Evolutionary conservation across 2,329 filamentous ascomycete genomes (phyloP), one percentile per base, ranked within the genome.

Genomic region (Pyrenochaeta sp.): DNA sequence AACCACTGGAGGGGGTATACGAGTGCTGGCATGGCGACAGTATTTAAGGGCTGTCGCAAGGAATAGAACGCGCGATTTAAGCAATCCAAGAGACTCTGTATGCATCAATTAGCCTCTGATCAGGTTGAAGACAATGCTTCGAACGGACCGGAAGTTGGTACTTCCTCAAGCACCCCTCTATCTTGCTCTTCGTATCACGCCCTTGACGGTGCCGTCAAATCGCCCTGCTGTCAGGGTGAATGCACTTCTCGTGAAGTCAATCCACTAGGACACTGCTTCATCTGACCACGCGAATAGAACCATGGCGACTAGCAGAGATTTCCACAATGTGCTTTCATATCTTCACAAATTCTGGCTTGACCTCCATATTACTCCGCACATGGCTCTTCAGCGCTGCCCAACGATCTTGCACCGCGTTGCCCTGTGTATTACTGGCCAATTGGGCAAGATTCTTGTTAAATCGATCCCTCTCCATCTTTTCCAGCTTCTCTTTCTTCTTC

Each of bases 281-380:
- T 22, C 22, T 42, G 39, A 22, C 13, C n/a, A 42, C 40, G 40
- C 22, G 40, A 10, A 25, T 7, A 24, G 6, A 19, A 19, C 6
- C 40, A 25, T 9, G 15, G 8, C 10, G 19, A 27, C 40, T 13
- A 9, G 10, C 40, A 25, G 15, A 7, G 22, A n/a, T 43, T 25
- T 25, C 22, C 19, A 22, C n/a, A 24, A 27, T n/a, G 6, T 22
- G n/a, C 15, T 22, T 27, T 62, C 40, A 53, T 37, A 61, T 69
- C 53, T 71, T 68, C 7, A 52, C 59, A 73, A 96, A 96, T 2
- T 90, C 91, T 13, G 90, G 87, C 68, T 94, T 94, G 77, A 92
- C 90, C 79, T 97, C 92, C 88, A 97, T 92, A 0, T 92, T 97
- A 42, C 89, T 85, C 1, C 91, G 90, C 50, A 97, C 96, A 73